Evolutionary conservation across 495 filamentous ascomycete genomes (phyloP), one percentile per base, ranked within the genome.

Genomic region (Articulospora tetracladia): DNA sequence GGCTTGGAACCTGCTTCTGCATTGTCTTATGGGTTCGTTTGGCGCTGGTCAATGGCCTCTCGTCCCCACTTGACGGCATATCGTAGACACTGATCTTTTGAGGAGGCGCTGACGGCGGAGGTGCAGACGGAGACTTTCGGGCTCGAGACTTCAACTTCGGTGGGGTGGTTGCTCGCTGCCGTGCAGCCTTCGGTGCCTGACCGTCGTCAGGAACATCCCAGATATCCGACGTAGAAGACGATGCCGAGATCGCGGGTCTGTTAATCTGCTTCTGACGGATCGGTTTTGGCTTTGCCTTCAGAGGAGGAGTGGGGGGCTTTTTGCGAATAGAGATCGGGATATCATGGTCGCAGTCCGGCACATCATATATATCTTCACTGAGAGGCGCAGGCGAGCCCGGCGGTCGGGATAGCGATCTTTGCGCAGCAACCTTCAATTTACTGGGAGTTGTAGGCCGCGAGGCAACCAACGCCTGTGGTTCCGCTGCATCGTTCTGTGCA

Each of bases 131-230:
- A 17, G 39, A 44, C 17, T 44, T 44, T 44, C 39, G 39, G n/a
- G 15, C 39, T 44, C 39, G 39, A 50, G 47, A 22, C 20, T 50
- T 50, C 47, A 26, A 50, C 17, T 50, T 50, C 6, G 47, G 4
- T 2, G 47, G 47, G 6, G 47, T 24, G 6, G 23, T 27, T 3
- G 20, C 47, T 50, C 25, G 20, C 8, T 50, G 47, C 47, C 47
- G 20, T 8, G 8, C 6, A 24, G 47, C 2, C 11, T 25, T 50
- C 12, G 20, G 50, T 20, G 27, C 22, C 34, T 66, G 60, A 22
- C 66, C 60, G 25, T 65, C 60, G 26, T 57, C 53, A 48, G 66
- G 60, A 0, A 66, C 54, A 50, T 68, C 66, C 47, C 60, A 66
- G 8, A 63, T 32, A 57, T 66, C 55, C 15, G n/a, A 3, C 30